These are phyloP conservation scores for Crataegus laevigata DNA, from an alignment of 306 rosid genomes.

Conservation along the genomic window DNA sequence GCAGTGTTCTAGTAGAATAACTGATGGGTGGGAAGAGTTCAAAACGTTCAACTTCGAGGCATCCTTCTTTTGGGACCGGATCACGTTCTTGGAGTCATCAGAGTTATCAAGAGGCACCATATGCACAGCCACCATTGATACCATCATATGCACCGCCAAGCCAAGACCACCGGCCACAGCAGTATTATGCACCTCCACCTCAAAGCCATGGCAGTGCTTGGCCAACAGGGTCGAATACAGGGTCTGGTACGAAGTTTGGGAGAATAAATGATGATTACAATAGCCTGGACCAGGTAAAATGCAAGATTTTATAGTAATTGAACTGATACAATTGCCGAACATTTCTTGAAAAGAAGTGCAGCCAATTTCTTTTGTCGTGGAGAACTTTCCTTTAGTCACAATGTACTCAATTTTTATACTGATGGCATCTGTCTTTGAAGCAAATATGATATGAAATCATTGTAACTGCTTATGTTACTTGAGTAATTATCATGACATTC, in stretches of 20 bases:
- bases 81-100: constrained; percentile 36
- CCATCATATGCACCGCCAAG: constrained; percentile 41
- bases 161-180: constrained; percentile 34
- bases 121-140: constrained; percentile 9
- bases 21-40: constrained; percentile 76
- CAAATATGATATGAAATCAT: constrained; percentile 1
- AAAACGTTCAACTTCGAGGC: constrained; percentile 40
- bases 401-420: background rate
- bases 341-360: too few relatives aligned
- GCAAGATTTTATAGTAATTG: background rate
- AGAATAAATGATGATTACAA: constrained; percentile 61
- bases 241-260: constrained; percentile 49
- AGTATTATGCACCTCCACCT: constrained; percentile 34
- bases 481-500: constrained; percentile 4
- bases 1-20: constrained; percentile 23
- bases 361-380: too few relatives aligned
- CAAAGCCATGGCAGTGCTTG: constrained; percentile 35
- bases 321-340: constrained; percentile 1
- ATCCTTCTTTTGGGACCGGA: constrained; percentile 29
- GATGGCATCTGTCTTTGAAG: background rate
- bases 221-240: constrained; percentile 35
- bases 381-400: background rate
- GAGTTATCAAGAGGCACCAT: constrained; percentile 35
- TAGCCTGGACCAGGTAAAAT: constrained; percentile 68
- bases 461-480: constrained; percentile 1